Conservation (phyloP, 192 early-diverging fungal genomes). For the Coemansia sp. region DNA sequence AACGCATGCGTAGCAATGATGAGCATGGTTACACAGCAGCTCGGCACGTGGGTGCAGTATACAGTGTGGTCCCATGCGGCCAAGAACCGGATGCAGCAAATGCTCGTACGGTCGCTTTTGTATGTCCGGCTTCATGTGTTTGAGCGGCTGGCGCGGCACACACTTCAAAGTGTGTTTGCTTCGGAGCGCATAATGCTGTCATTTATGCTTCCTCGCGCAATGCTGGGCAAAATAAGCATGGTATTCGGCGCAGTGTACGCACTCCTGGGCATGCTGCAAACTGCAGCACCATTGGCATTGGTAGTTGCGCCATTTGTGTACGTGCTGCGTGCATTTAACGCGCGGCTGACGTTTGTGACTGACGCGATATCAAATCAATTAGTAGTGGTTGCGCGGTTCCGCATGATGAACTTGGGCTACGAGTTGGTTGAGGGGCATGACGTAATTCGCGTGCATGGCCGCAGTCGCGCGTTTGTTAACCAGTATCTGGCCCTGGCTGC, state of each 20-base stretch:
- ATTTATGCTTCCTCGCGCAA: background rate
- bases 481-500: background rate
- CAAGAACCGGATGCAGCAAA: background rate
- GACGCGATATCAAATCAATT: background rate
- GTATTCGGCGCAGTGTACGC: slow-evolving; percentile 8
- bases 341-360: background rate
- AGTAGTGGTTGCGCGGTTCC: background rate
- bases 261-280: slow-evolving; percentile 3
- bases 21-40: background rate
- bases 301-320: slow-evolving; percentile 4
- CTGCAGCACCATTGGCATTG: background rate
- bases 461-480: background rate
- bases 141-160: slow-evolving; percentile 21
- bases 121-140: slow-evolving; percentile 7
- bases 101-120: slow-evolving; percentile 1
- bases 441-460: slow-evolving; percentile 3
- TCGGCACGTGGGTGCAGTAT: slow-evolving; percentile 1
- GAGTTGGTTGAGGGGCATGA: slow-evolving; percentile 6
- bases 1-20: slow-evolving; percentile 4
- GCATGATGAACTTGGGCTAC: background rate
- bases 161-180: background rate
- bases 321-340: background rate
- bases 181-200: background rate
- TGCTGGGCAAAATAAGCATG: background rate
- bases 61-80: slow-evolving; percentile 8